Conservation (phyloP, 371 early-diverging fungal species). For the Apophysomyces trapeziformis region DNA sequence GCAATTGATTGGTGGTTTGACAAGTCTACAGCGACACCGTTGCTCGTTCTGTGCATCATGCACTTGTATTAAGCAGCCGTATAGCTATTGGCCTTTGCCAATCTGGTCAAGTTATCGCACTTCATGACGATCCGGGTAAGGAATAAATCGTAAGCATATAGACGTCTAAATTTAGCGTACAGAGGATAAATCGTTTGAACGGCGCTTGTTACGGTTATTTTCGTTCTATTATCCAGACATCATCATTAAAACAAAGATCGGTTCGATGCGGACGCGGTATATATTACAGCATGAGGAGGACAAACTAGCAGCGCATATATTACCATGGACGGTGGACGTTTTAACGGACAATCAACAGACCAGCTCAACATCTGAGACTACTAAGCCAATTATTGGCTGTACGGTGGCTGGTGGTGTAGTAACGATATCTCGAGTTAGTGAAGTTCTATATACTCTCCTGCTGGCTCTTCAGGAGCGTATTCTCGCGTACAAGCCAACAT, state of each 20-base stretch:
- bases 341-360: neutral
- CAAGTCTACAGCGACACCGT: conserved; percentile 31
- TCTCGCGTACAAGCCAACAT: conserved; percentile 22
- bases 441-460: conserved; percentile 20
- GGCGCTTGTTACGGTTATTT: conserved; percentile 29
- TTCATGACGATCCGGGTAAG: conserved; percentile 32
- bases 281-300: conserved; percentile 11
- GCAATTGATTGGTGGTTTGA: too few species aligned
- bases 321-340: conserved; percentile 26
- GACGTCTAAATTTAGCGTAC: neutral
- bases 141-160: neutral
- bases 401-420: conserved; percentile 40
- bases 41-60: conserved; percentile 34
- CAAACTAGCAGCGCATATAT: conserved; percentile 11
- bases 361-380: neutral
- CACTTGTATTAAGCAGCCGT: conserved; percentile 24
- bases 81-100: conserved; percentile 32
- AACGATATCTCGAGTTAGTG: conserved; percentile 28
- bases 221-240: conserved; percentile 44
- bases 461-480: conserved; percentile 26
- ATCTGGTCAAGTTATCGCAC: conserved; percentile 38
- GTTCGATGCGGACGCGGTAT: conserved; percentile 20
- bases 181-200: conserved; percentile 31
- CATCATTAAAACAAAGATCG: conserved; percentile 30
- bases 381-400: conserved; percentile 35